Conservation (phyloP, 352 stramenopile genomes). For the Saprolegnia parasitica region DNA sequence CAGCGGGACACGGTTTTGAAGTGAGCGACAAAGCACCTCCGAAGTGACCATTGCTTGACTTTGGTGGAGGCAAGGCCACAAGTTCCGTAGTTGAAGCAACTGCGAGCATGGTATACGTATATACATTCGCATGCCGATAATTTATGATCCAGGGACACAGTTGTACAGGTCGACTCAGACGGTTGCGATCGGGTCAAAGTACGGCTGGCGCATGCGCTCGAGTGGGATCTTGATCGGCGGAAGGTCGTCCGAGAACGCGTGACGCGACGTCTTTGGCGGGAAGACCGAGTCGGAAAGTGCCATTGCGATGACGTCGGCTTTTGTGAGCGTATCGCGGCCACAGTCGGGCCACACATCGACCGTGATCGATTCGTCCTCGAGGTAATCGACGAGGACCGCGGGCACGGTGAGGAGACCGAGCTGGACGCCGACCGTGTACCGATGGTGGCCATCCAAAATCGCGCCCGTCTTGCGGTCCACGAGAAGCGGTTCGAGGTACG, state of each 20-base stretch:
- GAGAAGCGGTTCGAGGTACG: conserved; percentile 79
- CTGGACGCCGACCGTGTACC: conserved; percentile 73
- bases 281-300: conserved; percentile 77
- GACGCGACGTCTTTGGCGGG: conserved; percentile 80
- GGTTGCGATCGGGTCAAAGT: neutral
- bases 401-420: conserved; percentile 63
- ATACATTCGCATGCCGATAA: too few species aligned
- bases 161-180: neutral
- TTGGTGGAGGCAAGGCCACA: too few species aligned
- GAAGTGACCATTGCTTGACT: too few species aligned
- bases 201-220: conserved; percentile 44
- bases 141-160: too few species aligned
- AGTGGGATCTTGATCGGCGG: conserved; percentile 78
- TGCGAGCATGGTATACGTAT: too few species aligned
- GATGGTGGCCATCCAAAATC: conserved; percentile 81
- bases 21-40: too few species aligned
- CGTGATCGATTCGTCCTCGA: conserved; percentile 77
- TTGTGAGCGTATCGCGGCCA: conserved; percentile 72
- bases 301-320: conserved; percentile 80
- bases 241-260: conserved; percentile 79
- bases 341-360: conserved; percentile 85
- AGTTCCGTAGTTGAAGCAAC: too few species aligned
- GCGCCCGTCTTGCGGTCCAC: conserved; percentile 64
- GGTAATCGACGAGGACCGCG: conserved; percentile 75
- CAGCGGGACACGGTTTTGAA: too few species aligned